Evolutionary conservation across 257 asterid genomes (phyloP).

Genomic region (Dorcoceras hygrometricum): DNA sequence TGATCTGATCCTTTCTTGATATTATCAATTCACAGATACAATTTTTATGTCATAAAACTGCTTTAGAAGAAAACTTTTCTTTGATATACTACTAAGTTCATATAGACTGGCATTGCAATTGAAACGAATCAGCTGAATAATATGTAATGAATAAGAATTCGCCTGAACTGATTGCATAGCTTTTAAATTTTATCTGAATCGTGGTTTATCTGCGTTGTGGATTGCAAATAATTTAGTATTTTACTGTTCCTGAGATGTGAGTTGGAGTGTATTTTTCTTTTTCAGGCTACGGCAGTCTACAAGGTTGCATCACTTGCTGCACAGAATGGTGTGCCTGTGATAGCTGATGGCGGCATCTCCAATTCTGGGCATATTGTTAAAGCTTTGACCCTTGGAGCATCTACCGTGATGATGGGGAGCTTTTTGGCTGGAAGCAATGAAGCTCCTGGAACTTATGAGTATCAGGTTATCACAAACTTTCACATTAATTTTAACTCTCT

Average conservation of each 20-base stretch:
- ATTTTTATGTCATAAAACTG: background rate
- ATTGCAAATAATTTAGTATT: background rate
- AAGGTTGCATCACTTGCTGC: slow-evolving; percentile 84
- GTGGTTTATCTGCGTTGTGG: background rate
- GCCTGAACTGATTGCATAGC: background rate
- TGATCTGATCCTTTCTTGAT: background rate
- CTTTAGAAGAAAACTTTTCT: too few species aligned
- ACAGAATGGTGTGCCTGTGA: slow-evolving; percentile 66
- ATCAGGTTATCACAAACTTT: slow-evolving; percentile 45
- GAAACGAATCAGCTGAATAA: background rate
- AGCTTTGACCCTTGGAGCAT: slow-evolving; percentile 90
- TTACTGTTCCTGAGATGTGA: background rate
- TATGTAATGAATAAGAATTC: background rate
- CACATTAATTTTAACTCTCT: background rate
- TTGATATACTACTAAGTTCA: background rate
- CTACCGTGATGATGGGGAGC: slow-evolving; percentile 92
- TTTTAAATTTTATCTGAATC: too few species aligned
- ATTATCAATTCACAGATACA: background rate
- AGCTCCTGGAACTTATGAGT: slow-evolving; percentile 74
- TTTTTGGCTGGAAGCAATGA: slow-evolving; percentile 89
- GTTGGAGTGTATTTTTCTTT: background rate
- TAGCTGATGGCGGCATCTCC: slow-evolving; percentile 94
- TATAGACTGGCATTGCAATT: background rate
- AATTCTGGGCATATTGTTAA: slow-evolving; percentile 95
- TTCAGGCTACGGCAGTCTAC: slow-evolving; percentile 85